Percentiles rank a stretch among this genome's conserved stretches.
phyloP scores from a whole-genome alignment of 306 rosid genomes.

The Rosa chinensis region DNA sequence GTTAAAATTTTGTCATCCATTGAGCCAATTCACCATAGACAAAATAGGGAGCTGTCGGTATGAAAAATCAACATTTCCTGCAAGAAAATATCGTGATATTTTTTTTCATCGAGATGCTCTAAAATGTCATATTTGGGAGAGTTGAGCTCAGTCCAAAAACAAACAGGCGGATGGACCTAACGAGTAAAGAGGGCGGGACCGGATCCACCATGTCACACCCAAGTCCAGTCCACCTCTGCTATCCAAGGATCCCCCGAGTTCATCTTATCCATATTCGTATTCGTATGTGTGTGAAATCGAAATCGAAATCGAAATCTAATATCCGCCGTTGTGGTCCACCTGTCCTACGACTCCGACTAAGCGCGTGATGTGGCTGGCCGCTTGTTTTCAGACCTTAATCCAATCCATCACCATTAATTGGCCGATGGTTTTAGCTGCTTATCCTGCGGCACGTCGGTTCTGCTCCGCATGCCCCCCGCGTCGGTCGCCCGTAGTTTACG shows the following conservation, averaged over 20 bases:
- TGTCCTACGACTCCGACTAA: background rate
- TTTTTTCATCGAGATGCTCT: background rate
- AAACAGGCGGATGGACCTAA: background rate
- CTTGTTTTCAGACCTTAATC: background rate
- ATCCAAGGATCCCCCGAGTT: background rate
- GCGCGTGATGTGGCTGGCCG: constrained; percentile 5
- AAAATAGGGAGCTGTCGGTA: background rate
- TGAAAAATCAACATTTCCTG: background rate
- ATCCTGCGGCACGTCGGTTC: background rate
- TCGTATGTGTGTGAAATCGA: background rate
- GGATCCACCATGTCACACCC: background rate
- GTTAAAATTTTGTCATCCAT: background rate
- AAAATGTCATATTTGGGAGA: background rate
- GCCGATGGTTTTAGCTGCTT: background rate
- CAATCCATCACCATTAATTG: background rate
- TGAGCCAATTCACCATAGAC: background rate
- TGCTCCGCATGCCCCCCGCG: background rate
- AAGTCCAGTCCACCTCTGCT: background rate
- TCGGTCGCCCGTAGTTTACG: background rate
- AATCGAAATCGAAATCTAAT: background rate
- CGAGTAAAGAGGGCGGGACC: background rate
- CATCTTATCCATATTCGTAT: background rate
- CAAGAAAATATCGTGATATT: background rate
- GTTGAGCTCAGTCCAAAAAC: background rate
- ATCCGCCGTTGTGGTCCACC: background rate